Evolutionary conservation across 768 basidiomycete genomes (phyloP).

Genomic region (Rhodotorula toruloides): DNA sequence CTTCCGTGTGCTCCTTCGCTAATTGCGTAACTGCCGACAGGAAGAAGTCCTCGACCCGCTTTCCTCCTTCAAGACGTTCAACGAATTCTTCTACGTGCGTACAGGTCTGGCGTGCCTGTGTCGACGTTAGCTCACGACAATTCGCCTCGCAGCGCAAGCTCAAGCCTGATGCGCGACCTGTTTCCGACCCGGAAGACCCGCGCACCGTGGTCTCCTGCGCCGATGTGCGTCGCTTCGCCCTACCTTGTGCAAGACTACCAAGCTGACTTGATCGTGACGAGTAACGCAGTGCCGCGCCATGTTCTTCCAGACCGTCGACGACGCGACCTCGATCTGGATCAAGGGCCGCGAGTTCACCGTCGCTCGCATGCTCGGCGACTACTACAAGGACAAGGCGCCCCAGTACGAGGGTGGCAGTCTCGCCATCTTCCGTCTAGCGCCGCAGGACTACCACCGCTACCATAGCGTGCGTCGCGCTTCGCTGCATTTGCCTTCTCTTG

Average conservation of each 20-base stretch:
- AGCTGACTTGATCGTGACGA: neutral
- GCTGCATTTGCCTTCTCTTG: neutral
- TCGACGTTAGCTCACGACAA: neutral
- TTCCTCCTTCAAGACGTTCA: constrained; percentile 83
- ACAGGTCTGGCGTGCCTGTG: no score
- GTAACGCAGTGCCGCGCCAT: constrained; percentile 70
- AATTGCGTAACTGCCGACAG: neutral
- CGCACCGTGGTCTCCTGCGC: constrained; percentile 78
- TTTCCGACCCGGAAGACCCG: constrained; percentile 67
- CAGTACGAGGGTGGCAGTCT: constrained; percentile 74
- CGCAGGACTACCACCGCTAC: constrained; percentile 46
- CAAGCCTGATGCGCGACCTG: constrained; percentile 71
- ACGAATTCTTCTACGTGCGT: constrained; percentile 51
- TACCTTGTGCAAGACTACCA: no score
- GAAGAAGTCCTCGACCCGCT: constrained; percentile 78
- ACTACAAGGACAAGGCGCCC: constrained; percentile 63
- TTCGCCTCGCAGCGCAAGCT: constrained; percentile 60
- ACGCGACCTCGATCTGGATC: constrained; percentile 90
- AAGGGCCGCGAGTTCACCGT: constrained; percentile 82
- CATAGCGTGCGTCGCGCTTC: constrained; percentile 29
- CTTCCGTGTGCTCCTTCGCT: no score
- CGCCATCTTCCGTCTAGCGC: constrained; percentile 84
- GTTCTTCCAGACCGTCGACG: constrained; percentile 77
- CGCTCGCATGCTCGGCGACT: constrained; percentile 68
- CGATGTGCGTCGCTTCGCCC: constrained; percentile 50